phyloP scores from a whole-genome alignment of 768 basidiomycete species.

The Saitozyma podzolica region DNA sequence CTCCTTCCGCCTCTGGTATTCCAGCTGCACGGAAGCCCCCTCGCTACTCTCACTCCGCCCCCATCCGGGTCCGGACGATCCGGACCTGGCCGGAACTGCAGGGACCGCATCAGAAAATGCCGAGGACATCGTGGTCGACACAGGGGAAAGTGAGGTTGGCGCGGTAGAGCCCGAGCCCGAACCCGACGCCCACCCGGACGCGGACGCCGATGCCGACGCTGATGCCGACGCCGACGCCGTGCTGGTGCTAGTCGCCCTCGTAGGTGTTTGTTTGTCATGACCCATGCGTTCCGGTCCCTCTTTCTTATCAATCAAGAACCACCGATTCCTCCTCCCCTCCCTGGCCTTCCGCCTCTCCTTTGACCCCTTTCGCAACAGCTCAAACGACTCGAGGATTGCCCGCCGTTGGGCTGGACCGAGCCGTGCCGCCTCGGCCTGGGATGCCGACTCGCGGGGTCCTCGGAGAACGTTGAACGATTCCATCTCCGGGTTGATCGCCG shows the following conservation, averaged over 20 bases:
- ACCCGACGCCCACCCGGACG: no score
- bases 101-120: no score
- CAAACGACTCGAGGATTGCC: background rate
- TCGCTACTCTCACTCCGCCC: constrained; percentile 1
- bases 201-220: no score
- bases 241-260: no score
- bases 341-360: constrained; percentile 1
- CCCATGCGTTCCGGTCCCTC: background rate
- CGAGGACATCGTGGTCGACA: no score
- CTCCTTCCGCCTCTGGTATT: constrained; percentile 3
- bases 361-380: background rate
- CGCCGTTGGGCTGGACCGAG: background rate
- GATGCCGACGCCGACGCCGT: no score
- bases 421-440: background rate
- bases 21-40: background rate
- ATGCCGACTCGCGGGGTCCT: constrained; percentile 10
- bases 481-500: background rate
- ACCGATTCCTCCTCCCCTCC: background rate
- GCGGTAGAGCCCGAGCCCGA: no score
- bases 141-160: no score
- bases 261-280: no score
- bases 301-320: constrained; percentile 9
- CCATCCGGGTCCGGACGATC: background rate
- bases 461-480: constrained; percentile 18
- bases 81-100: no score